Evolutionary conservation across 1,139 yeast species (phyloP), one percentile per base, ranked within the genome.

Genomic region (Suhomyces wounanorum): DNA sequence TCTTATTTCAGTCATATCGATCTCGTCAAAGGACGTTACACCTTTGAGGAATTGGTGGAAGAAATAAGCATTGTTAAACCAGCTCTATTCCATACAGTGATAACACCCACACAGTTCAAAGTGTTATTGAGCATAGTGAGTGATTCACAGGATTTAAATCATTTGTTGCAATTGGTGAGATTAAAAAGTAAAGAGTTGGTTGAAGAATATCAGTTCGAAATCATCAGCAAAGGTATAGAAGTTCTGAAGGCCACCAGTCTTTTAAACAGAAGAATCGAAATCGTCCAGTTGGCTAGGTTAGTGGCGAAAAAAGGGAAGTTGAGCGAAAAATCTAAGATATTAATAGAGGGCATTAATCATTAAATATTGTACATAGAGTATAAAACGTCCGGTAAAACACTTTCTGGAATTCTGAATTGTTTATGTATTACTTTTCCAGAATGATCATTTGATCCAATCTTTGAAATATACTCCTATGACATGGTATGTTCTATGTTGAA

Each of bases 41-140:
- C 43, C 8, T 28, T 39, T 13, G 55, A 51, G 1, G 47, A 49
- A 10, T 46, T 56, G 6, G 47, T 70, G 9, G 54, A 63, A 46
- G 70, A 70, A n/a, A 60, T 72, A 17, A 35, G 61, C 9, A 53
- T 59, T 26, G 59, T 74, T 33, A 76, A 76, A 52, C 65, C 72
- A 2, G 69, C 64, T 1, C 48, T 75, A 25, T 68, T 68, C 52
- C 69, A 68, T 46, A 54, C 58, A 18, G 57, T 58, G 1, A 47
- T 73, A 23, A 59, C 61, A 21, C 50, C 57, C 0, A 44, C 55
- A 2, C 48, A 64, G 2, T 64, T 70, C 40, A 53, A 56, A 18
- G 55, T 70, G 7, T 51, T 75, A 7, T 55, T 74, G 40, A 51
- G 56, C 8, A 59, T 65, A 2, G 62, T 70, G 7, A 55, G 60